Evolutionary conservation across 1,284 basidiomycete genomes (phyloP), one percentile per base, ranked within the genome.

Genomic region (Puccinia triticina): DNA sequence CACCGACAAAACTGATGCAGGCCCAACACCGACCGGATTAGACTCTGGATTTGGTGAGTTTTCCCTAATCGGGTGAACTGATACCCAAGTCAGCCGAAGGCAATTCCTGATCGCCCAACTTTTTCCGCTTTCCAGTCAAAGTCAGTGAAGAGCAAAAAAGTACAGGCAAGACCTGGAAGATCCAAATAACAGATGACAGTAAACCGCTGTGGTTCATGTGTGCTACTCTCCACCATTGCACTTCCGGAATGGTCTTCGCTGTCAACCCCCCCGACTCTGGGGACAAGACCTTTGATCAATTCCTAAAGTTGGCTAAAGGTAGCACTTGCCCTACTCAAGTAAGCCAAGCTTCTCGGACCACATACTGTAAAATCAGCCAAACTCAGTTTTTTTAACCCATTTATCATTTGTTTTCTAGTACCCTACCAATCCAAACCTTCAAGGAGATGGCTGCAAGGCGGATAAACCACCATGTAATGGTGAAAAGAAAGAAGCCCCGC

Each of bases 201-300:
- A 82, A 76, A 37, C 81, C 81, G 10, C 66, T 82, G 21, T 82
- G 81, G 81, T 82, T 82, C 64, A 82, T 82, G 81, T 82, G 72
- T 48, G 81, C 61, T 40, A 64, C 59, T 26, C 40, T 67, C n/a
- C 34, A 77, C 32, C 72, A 82, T 29, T 82, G 81, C 46, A 55
- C 73, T 2, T 55, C 43, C n/a, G 81, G 81, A 46, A 82, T 82
- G 81, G 81, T 82, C 37, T 82, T 82, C 40, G 81, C 81, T n/a
- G 50, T 82, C 46, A 82, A 82, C 23, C 7, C 81, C 12, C 50
- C 74, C 7, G 64, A 82, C 14, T 59, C 72, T 32, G 74, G 74
- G 1, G 48, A 76, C 37, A 71, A 67, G 46, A 82, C 72, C 7
- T 75, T 69, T 43, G 64, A 74, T 23, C 66, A 77, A 43, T 82